Evolutionary conservation across 768 basidiomycete species (phyloP), one percentile per base, ranked within the genome.

Genomic region (Phaeolepiota aurea): DNA sequence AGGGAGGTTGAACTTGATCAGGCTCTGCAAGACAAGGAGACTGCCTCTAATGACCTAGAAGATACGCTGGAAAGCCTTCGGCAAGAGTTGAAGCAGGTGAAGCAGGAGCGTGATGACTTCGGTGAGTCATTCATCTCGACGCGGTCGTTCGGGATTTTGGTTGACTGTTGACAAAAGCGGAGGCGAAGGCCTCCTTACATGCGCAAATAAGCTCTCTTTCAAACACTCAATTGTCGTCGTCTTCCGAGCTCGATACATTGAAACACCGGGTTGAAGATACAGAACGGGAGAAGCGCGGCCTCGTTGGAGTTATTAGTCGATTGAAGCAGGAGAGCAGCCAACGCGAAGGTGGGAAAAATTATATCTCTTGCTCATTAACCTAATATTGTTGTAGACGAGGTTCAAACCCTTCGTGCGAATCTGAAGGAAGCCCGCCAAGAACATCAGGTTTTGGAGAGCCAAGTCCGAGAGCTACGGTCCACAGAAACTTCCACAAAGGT

Each of bases 221-320:
- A 9, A 74, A 52, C 25, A 75, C 81, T 0, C 76, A 82, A 32
- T 68, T 76, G 9, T 68, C 77, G 0, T 81, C 86, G 2, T 77
- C 79, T 3, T 62, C 68, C 1, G 83, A 83, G 54, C 56, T 77
- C 5, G 79, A 78, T 23, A 56, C 62, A 4, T 54, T 87, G 25
- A 77, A 71, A 48, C 71, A 62, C 41, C 75, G 77, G 28, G 62
- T 84, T 3, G 79, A 88, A 15, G 85, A 88, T 45, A 73, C 74
- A 1, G 89, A 96, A 47, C 73, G 86, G 40, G 93, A 96, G 68
- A 96, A 96, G 62, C 78, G 90, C 22, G 89, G 93, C 47, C 72
- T 96, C 35, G 69, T 93, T 32, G 77, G 75, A 20, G 84, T 91
- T 32, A 77, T 92, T 3, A 90, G 85, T 56, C 74, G 87, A 40